Evolutionary conservation across 352 stramenopile genomes (phyloP), one percentile per base, ranked within the genome.

Genomic region (Aphanomyces astaci): DNA sequence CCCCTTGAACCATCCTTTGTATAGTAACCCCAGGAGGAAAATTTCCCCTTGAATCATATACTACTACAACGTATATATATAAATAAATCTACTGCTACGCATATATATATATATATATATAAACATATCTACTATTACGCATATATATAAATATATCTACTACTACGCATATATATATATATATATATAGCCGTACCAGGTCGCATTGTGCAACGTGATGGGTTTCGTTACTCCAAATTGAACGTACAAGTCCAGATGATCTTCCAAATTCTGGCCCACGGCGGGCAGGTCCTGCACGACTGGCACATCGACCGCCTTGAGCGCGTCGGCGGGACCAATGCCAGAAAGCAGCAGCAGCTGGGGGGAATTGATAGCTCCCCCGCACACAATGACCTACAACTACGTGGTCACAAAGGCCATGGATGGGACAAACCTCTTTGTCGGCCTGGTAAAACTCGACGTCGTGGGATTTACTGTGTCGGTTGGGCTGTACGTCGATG

Each of bases 191-290:
- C n/a, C 3, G 45, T 72, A 87, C 77, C 84, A 93, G 19, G 86
- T 94, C n/a, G 88, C 85, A 63, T 94, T 92, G 73, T 95, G 88
- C 25, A 96, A 81, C 60, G 86, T 95, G 54, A 95, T 93, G 25
- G 87, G 87, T 74, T 95, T 84, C 48, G 86, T 92, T 76, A 84
- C 95, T 66, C 80, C 72, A 78, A 94, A 96, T 75, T 96, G 86
- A 64, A 96, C 77, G 73, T 95, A 96, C 52, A 95, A 69, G 57
- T 95, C 88, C 30, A 96, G 56, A 66, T 96, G 88, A 66, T 96
- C 88, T 65, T 96, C 86, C 79, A 96, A 87, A 76, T 96, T 94
- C 64, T 90, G 75, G 22, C 88, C 88, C 17, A 96, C 86, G 10
- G 85, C 85, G 5, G 86, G 82, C 45, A 92, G 22, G 68, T 95